phyloP scores from a whole-genome alignment of 2,329 filamentous ascomycete species.

The Alternaria alternata region DNA sequence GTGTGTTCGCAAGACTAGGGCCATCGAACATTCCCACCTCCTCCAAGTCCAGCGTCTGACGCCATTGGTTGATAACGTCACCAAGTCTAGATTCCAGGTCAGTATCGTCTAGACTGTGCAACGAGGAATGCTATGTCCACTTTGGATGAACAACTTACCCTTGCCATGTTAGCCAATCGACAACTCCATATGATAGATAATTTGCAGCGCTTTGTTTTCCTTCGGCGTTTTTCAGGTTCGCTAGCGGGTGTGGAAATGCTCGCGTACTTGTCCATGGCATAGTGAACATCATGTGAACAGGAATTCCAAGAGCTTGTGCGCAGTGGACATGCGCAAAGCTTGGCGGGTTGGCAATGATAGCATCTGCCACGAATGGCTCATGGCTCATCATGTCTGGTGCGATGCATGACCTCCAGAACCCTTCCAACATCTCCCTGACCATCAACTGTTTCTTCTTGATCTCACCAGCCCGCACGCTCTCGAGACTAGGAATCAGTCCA shows the following conservation, averaged over 20 bases:
- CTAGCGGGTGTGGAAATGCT: constrained; percentile 60
- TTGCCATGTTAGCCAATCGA: constrained; percentile 61
- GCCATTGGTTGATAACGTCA: constrained; percentile 57
- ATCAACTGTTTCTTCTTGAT: constrained; percentile 42
- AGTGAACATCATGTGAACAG: constrained; percentile 76
- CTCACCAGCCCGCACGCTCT: constrained; percentile 35
- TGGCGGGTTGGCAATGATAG: constrained; percentile 80
- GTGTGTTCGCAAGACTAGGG: constrained; percentile 47
- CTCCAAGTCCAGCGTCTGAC: constrained; percentile 53
- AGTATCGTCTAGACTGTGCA: background rate
- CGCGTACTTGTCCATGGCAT: constrained; percentile 61
- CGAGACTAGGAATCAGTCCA: constrained; percentile 44
- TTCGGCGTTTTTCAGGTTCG: constrained; percentile 52
- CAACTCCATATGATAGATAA: constrained; percentile 56
- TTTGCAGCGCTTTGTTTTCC: constrained; percentile 50
- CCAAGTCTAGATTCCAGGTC: constrained; percentile 41
- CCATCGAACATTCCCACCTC: constrained; percentile 48
- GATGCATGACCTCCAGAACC: constrained; percentile 43
- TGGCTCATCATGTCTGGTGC: constrained; percentile 42
- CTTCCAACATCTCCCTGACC: constrained; percentile 36
- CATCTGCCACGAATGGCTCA: constrained; percentile 77
- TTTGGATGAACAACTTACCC: constrained; percentile 21
- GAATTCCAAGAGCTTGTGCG: constrained; percentile 75
- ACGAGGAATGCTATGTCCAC: background rate
- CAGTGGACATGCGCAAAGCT: constrained; percentile 78